Evolutionary conservation across 129 eudicot species (phyloP).

Genomic region (Cynara cardunculus): DNA sequence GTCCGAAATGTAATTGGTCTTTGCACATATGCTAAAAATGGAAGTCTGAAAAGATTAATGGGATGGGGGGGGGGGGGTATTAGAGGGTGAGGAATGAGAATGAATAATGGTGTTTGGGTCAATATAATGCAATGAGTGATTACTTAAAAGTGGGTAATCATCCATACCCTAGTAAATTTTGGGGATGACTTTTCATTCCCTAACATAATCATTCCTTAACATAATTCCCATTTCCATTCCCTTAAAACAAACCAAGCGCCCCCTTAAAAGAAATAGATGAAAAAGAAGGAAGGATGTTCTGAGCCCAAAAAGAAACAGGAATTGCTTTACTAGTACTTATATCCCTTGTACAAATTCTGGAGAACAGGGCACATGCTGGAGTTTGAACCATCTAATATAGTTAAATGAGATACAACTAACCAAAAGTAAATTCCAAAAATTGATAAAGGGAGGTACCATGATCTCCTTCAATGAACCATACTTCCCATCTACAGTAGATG

Average conservation of each 20-base stretch:
- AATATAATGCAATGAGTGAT: background rate
- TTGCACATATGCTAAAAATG: too few species aligned
- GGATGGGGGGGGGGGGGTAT: too few species aligned
- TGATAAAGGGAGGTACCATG: constrained; percentile 41
- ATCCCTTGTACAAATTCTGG: background rate
- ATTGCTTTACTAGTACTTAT: background rate
- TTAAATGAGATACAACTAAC: background rate
- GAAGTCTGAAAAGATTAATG: too few species aligned
- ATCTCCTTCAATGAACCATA: constrained; percentile 63
- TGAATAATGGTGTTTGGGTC: background rate
- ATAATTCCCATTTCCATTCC: background rate
- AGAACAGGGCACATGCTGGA: background rate
- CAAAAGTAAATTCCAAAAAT: background rate
- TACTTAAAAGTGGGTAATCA: background rate
- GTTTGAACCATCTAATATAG: background rate
- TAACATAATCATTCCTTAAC: background rate
- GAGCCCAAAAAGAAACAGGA: background rate
- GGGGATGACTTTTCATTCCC: too few species aligned
- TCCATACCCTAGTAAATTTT: background rate
- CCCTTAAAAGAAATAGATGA: background rate
- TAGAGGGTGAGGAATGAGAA: background rate
- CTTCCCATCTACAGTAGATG: constrained; percentile 86
- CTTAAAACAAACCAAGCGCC: background rate
- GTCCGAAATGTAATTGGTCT: too few species aligned
- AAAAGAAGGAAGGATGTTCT: background rate